Percentiles rank a stretch among this genome's conserved stretches.
Evolutionary conservation across 306 rosid species (phyloP).

Genomic region (Dalbergia cultrata): DNA sequence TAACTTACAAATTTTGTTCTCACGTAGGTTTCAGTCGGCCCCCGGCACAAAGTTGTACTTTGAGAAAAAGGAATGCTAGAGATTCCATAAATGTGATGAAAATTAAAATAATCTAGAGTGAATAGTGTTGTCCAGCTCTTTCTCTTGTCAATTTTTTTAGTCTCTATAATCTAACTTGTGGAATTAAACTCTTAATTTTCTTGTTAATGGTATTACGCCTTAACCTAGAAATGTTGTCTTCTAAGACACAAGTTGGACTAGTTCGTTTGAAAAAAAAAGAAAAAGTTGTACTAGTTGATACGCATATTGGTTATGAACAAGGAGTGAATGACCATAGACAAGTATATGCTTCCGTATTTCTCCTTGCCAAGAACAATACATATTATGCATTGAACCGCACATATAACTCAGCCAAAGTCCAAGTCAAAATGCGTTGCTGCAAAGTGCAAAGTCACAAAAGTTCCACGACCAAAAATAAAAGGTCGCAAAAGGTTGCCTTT

Average conservation of each 20-base stretch:
- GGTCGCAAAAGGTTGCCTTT: slow-evolving; percentile 3
- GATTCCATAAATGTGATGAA: background rate
- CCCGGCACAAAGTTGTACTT: background rate
- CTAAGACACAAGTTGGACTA: slow-evolving; percentile 20
- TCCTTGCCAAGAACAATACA: slow-evolving; percentile 9
- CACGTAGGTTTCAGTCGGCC: background rate
- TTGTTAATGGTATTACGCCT: background rate
- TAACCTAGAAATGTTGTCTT: background rate
- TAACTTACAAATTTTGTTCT: background rate
- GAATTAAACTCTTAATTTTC: background rate
- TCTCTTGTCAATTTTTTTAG: background rate
- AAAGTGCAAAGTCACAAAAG: background rate
- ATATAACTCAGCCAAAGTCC: background rate
- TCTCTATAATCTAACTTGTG: background rate
- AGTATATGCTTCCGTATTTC: slow-evolving; percentile 40
- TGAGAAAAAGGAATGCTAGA: background rate
- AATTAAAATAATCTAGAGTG: background rate
- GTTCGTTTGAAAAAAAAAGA: too few relatives aligned
- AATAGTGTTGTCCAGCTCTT: background rate
- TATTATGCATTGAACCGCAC: background rate
- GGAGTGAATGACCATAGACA: background rate
- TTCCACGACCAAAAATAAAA: too few relatives aligned
- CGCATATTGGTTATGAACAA: slow-evolving; percentile 21
- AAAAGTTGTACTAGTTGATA: slow-evolving; percentile 21
- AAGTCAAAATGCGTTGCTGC: slow-evolving; percentile 41